phyloP scores from a whole-genome alignment of 306 rosid genomes.

The Vigna reflexopilosa region DNA sequence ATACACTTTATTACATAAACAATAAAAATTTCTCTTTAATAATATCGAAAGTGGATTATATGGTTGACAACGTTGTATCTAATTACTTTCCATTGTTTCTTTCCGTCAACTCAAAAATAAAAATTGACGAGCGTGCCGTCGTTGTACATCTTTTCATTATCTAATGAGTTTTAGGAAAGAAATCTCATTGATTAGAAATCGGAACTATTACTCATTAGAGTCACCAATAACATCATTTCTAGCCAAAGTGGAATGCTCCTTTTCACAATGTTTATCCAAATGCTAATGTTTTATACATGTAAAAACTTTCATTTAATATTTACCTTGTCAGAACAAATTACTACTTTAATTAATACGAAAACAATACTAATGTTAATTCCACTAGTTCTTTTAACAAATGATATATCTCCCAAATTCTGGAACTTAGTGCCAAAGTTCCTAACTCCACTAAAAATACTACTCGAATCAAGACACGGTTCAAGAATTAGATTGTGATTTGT shows the following conservation, averaged over 20 bases:
- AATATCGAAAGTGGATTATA: neutral
- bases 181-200: constrained; percentile 4
- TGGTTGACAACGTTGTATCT: constrained; percentile 23
- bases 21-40: neutral
- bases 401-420: constrained; percentile 19
- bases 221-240: constrained; percentile 27
- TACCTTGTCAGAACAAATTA: neutral
- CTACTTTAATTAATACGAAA: neutral
- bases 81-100: constrained; percentile 11
- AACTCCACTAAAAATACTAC: neutral
- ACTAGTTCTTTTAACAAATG: neutral
- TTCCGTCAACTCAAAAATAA: neutral
- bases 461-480: constrained; percentile 4
- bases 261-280: constrained; percentile 16
- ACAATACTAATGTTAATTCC: neutral
- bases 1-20: neutral
- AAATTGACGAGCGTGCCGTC: constrained; percentile 15
- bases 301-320: neutral
- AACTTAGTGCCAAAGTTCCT: constrained; percentile 8
- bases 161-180: constrained; percentile 26
- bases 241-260: constrained; percentile 26
- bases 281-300: constrained; percentile 12
- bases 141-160: constrained; percentile 25
- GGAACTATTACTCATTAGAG: constrained; percentile 10
- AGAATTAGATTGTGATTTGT: constrained; percentile 4